Evolutionary conservation across 1,284 basidiomycete species (phyloP).

Genomic region (Microbotryum violaceum): DNA sequence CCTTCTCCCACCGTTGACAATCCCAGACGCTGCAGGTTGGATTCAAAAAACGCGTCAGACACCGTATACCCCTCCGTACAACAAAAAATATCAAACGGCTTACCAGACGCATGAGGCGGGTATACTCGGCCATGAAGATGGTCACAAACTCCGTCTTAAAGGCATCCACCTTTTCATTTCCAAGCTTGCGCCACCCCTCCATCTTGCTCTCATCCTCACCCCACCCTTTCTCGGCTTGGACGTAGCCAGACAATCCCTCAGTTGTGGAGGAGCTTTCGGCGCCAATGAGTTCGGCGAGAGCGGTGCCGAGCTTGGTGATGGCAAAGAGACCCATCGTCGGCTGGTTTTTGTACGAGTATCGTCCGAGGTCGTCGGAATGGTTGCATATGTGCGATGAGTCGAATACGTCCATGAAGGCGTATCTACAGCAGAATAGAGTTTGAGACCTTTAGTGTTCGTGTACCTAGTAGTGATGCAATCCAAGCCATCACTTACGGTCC

Average conservation of each 20-base stretch:
- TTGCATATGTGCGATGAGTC: slow-evolving; percentile 84
- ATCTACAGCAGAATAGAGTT: not conserved
- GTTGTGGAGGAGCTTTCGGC: slow-evolving; percentile 49
- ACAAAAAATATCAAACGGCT: not conserved
- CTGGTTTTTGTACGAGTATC: slow-evolving; percentile 65
- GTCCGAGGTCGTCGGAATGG: slow-evolving; percentile 74
- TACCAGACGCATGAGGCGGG: slow-evolving; percentile 24
- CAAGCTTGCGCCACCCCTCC: not conserved
- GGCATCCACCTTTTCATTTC: not conserved
- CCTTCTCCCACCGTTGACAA: slow-evolving; percentile 50
- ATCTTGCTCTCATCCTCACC: slow-evolving; percentile 12
- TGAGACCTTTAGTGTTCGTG: not conserved
- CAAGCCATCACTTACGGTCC: slow-evolving; percentile 50
- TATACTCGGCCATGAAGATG: slow-evolving; percentile 24
- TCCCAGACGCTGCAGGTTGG: slow-evolving; percentile 58
- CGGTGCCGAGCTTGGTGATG: slow-evolving; percentile 61
- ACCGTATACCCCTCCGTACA: not conserved
- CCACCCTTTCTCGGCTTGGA: slow-evolving; percentile 20
- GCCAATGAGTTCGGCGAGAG: slow-evolving; percentile 73
- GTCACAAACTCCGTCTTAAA: slow-evolving; percentile 16
- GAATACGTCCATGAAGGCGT: slow-evolving; percentile 35
- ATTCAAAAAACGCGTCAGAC: slow-evolving; percentile 1
- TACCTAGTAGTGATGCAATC: slow-evolving; percentile 54
- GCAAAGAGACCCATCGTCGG: slow-evolving; percentile 58
- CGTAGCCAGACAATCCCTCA: slow-evolving; percentile 1